phyloP scores from a whole-genome alignment of 768 basidiomycete species.

The Agrocybe pediades region DNA sequence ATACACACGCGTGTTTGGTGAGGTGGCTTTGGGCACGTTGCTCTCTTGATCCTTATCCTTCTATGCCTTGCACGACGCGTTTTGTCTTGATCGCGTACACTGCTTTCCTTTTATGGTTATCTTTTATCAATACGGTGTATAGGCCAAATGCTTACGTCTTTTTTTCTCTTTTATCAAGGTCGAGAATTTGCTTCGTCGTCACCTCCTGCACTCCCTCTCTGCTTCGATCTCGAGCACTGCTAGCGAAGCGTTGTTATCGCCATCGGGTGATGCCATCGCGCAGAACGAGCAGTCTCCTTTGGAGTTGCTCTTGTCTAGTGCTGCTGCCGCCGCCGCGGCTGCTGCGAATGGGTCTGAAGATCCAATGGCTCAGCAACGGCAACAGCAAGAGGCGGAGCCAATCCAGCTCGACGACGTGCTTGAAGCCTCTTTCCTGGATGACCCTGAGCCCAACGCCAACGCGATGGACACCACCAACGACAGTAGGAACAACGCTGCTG shows the following conservation, averaged over 20 bases:
- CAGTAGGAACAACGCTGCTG: neutral
- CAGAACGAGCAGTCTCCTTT: slow-evolving; percentile 13
- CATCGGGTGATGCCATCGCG: slow-evolving; percentile 18
- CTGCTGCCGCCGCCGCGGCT: slow-evolving; percentile 9
- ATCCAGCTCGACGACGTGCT: slow-evolving; percentile 77
- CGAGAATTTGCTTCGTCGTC: slow-evolving; percentile 35
- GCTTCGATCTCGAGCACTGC: slow-evolving; percentile 11
- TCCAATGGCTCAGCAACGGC: slow-evolving; percentile 1
- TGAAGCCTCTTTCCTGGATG: slow-evolving; percentile 70
- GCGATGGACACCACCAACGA: neutral
- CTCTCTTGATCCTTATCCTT: neutral
- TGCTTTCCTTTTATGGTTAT: neutral
- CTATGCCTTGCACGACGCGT: too few relatives aligned
- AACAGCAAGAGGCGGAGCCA: slow-evolving; percentile 47
- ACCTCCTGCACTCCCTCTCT: slow-evolving; percentile 26
- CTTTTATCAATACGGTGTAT: slow-evolving; percentile 6
- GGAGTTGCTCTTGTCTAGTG: slow-evolving; percentile 15
- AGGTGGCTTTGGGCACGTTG: neutral
- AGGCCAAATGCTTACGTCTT: slow-evolving; percentile 16
- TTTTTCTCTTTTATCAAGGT: slow-evolving; percentile 28
- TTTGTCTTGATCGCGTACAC: too few relatives aligned
- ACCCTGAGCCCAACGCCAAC: slow-evolving; percentile 3
- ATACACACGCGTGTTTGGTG: neutral
- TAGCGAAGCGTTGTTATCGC: slow-evolving; percentile 13
- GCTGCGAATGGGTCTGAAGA: too few relatives aligned